Evolutionary conservation across 1,284 basidiomycete genomes (phyloP), one percentile per base, ranked within the genome.

Genomic region (Rugosomyces carneus): DNA sequence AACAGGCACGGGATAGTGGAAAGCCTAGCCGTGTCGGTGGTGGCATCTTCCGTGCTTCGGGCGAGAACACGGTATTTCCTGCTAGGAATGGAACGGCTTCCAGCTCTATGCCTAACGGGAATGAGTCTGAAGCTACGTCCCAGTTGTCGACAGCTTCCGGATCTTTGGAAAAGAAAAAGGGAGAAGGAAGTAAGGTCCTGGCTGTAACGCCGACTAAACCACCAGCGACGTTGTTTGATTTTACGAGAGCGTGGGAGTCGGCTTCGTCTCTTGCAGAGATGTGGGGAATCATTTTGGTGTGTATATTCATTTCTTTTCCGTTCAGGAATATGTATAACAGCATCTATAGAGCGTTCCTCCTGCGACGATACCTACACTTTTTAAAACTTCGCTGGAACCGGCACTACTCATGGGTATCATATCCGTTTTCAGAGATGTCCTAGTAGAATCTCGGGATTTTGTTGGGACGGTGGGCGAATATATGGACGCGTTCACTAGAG

Each of bases 341-440:
- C 27, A n/a, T 16, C 15, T 29, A 7, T 53, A 84, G 77, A 69
- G 68, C 32, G 69, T 87, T 38, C 62, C 74, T 0, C 76, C 83
- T 0, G 37, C 63, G 5, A 63, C 67, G n/a, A 60, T 87, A 9
- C 80, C 81, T 0, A 50, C 67, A 0, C 61, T 88, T 36, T 84
- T 83, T 62, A 73, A 82, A 55, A 76, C 68, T 0, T 83, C 83
- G 0, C 68, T 89, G 21, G 84, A 86, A 38, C 74, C 86, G 0
- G 58, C 69, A 0, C 56, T 83, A 13, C 70, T 89, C 6, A 68
- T 68, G 2, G 73, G 76, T 1, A 69, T 88, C 18, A 61, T 87
- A 10, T 61, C 69, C 31, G 72, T 70, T 5, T 75, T 84, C 46
- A 59, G 59, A 11, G 55, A 57, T 0, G 60, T 72, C 0, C 58